Base-by-base conservation (phyloP, 805 yeast genomes). In the Candida michaelii region DNA sequence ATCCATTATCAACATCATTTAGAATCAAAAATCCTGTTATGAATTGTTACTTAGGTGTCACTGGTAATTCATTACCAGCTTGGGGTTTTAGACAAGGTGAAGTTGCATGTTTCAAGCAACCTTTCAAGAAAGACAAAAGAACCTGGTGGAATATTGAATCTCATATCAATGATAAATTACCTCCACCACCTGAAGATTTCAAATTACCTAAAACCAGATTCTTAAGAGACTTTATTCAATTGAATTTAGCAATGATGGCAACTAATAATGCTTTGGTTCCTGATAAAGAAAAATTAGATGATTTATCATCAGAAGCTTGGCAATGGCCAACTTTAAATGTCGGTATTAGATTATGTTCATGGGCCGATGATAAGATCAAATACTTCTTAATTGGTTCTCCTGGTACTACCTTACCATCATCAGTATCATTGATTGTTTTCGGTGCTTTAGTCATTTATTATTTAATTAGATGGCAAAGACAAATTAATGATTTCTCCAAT, bases 11-110 rank as follows among this genome's bases (percentile, higher is more conserved):
- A 27, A 76, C 96, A 1, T 81, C 89, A 16, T 80, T 93, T 66
- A 78, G 97, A 64, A 69, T 93, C 52, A 79, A 73, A 55, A 83
- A 83, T 62, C 73, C 72, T 50, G 78, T 62, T 8, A 62, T 89
- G 55, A 85, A 85, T 31, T 95, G 97, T 62, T 90, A 89, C 62
- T 69, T 93, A 58, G 86, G 90, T 51, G 86, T 91, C 11, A 76
- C 93, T 9, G 97, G 97, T 34, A 67, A 71, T 51, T 61, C 79
- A 17, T 82, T 90, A 58, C 99, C 99, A 14, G 82, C 80, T 13
- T 93, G 99, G 99, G 99, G 99, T 15, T 93, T 91, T 77, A 80
- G 89, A 60, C 99, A 93, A 72, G 96, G 96, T 49, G 99, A 93
- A 70, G 91, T 93, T 50, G 83, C 82, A 1, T 93, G 99, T 68